These are phyloP conservation scores for Wallacemonas sp. DNA, from an alignment of 208 protist genomes.

Conservation along the genomic window DNA sequence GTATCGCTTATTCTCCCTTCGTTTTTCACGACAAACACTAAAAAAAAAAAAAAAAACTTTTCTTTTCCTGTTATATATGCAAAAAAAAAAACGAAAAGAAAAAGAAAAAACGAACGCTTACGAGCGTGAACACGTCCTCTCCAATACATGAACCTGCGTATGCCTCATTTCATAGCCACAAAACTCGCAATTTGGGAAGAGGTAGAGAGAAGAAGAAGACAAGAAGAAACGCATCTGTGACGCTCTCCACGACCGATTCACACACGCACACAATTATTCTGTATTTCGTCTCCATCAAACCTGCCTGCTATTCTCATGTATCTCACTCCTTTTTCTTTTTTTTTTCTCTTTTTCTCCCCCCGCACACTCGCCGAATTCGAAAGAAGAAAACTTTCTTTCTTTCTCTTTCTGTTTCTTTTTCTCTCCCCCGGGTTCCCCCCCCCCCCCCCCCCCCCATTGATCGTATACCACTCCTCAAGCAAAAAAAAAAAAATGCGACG, in stretches of 20 bases:
- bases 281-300: background rate
- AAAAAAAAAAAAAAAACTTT: background rate
- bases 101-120: too few species aligned
- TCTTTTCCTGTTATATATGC: background rate
- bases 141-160: too few species aligned
- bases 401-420: background rate
- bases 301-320: background rate
- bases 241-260: background rate
- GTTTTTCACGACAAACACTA: too few species aligned
- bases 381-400: background rate
- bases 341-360: background rate
- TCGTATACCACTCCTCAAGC: background rate
- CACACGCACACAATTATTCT: too few species aligned
- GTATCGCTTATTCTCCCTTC: too few species aligned
- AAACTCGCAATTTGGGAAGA: background rate
- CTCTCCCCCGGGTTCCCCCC: too few species aligned
- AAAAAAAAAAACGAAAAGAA: background rate
- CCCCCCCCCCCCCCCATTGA: background rate
- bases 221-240: too few species aligned
- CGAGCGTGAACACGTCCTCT: too few species aligned
- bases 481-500: too few species aligned
- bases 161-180: too few species aligned
- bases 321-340: background rate
- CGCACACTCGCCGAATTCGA: background rate
- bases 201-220: background rate